Conservation (phyloP, 768 basidiomycete species). For the Lenzites betulinus region DNA sequence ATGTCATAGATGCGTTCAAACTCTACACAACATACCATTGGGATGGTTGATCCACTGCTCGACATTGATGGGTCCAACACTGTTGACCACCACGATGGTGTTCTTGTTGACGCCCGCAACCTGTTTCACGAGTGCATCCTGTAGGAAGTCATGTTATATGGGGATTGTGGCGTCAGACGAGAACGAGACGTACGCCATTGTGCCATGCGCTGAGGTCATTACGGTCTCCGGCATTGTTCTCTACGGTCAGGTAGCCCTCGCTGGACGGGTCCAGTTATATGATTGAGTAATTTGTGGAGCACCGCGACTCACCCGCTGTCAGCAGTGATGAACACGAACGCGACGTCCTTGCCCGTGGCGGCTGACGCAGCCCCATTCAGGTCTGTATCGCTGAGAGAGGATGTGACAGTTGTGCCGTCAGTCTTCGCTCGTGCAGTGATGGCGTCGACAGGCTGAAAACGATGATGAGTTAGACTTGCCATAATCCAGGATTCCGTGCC, state of each 20-base stretch:
- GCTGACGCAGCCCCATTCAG: constrained; percentile 45
- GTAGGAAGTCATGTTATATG: background rate
- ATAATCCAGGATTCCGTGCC: background rate
- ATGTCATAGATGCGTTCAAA: background rate
- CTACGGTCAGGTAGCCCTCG: constrained; percentile 56
- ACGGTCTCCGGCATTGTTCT: constrained; percentile 59
- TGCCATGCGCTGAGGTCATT: constrained; percentile 34
- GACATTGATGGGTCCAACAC: constrained; percentile 67
- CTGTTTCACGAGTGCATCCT: constrained; percentile 44
- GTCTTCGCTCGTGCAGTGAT: constrained; percentile 42
- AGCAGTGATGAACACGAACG: constrained; percentile 56
- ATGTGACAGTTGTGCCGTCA: constrained; percentile 46
- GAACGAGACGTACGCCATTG: constrained; percentile 35
- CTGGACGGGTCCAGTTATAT: too few species aligned
- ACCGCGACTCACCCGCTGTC: constrained; percentile 28
- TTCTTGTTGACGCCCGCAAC: constrained; percentile 73
- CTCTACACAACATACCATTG: constrained; percentile 42
- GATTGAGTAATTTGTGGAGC: too few species aligned
- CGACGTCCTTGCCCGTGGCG: constrained; percentile 53
- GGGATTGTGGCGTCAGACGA: constrained; percentile 1
- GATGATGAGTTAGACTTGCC: too few species aligned
- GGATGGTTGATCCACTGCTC: constrained; percentile 76
- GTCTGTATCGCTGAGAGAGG: constrained; percentile 51
- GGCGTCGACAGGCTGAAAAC: constrained; percentile 37
- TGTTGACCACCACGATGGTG: constrained; percentile 73